Percentiles rank a stretch among this genome's conserved stretches.
Evolutionary conservation across 2,329 filamentous ascomycete genomes (phyloP).

Genomic region (Fusarium sp.): DNA sequence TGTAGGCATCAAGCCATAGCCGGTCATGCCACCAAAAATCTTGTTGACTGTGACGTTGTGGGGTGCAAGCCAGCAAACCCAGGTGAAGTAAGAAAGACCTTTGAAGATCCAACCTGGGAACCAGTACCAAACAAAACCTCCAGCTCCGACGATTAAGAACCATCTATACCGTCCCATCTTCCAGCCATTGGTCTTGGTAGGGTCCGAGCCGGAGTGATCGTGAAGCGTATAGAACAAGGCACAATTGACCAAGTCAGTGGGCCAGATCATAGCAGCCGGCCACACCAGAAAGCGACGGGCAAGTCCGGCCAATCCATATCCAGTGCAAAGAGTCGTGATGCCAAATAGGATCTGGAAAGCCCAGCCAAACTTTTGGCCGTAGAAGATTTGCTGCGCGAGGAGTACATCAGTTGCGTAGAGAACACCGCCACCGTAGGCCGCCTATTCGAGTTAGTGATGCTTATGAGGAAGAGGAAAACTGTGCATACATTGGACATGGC

Average conservation of each 20-base stretch:
- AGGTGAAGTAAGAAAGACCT: conserved; percentile 70
- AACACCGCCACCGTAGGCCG: conserved; percentile 66
- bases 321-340: conserved; percentile 65
- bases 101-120: conserved; percentile 71
- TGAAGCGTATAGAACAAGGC: conserved; percentile 61
- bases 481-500: conserved; percentile 70
- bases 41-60: conserved; percentile 69
- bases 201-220: conserved; percentile 57
- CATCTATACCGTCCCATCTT: conserved; percentile 69
- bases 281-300: conserved; percentile 63
- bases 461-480: neutral
- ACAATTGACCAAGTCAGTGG: conserved; percentile 63
- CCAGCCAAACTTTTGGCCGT: conserved; percentile 64
- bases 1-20: conserved; percentile 68
- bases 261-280: conserved; percentile 69
- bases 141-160: conserved; percentile 66
- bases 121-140: conserved; percentile 66
- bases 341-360: conserved; percentile 65
- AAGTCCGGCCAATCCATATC: conserved; percentile 66
- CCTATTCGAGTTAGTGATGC: conserved; percentile 49
- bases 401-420: conserved; percentile 65
- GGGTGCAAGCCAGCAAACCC: conserved; percentile 70
- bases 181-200: conserved; percentile 67
- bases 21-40: conserved; percentile 68
- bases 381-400: conserved; percentile 64